Percentiles rank a stretch among this genome's conserved stretches.
Conservation (phyloP, 2,329 filamentous ascomycete genomes). For the Penicillium sp. region DNA sequence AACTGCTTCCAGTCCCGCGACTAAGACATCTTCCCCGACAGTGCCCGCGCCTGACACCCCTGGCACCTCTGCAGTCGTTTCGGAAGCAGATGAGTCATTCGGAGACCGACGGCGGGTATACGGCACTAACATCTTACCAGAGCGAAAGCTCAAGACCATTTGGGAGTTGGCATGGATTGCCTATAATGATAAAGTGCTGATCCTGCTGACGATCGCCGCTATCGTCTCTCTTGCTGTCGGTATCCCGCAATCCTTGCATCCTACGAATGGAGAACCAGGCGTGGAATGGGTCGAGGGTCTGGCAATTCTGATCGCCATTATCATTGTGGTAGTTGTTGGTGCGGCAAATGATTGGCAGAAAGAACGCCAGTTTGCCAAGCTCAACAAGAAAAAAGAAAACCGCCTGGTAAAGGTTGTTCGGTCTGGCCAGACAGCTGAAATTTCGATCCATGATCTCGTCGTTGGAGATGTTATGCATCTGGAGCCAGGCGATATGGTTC, state of each 20-base stretch:
- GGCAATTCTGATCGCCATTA: conserved; percentile 73
- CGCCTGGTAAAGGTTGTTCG: conserved; percentile 72
- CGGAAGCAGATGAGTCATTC: conserved; percentile 44
- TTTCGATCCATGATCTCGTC: conserved; percentile 69
- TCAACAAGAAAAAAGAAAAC: conserved; percentile 79
- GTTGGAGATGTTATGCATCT: conserved; percentile 73
- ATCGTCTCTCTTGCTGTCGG: conserved; percentile 73
- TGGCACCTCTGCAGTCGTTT: neutral
- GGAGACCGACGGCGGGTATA: conserved; percentile 69
- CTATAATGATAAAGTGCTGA: conserved; percentile 78
- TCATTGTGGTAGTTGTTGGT: conserved; percentile 73
- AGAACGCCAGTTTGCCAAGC: conserved; percentile 75
- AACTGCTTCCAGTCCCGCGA: conserved; percentile 13
- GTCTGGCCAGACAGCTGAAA: conserved; percentile 69
- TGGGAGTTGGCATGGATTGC: conserved; percentile 74
- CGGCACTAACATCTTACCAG: conserved; percentile 67
- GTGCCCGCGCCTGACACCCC: conserved; percentile 5
- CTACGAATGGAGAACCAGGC: conserved; percentile 53
- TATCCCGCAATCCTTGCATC: conserved; percentile 67
- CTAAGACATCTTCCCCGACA: conserved; percentile 30
- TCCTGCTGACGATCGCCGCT: conserved; percentile 69
- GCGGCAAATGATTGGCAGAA: conserved; percentile 83
- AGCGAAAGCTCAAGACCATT: conserved; percentile 68
- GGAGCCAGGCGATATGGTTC: conserved; percentile 71
- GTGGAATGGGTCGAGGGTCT: conserved; percentile 83